Evolutionary conservation across 805 yeast species (phyloP), one percentile per base, ranked within the genome.

Genomic region (Candida succiphila): DNA sequence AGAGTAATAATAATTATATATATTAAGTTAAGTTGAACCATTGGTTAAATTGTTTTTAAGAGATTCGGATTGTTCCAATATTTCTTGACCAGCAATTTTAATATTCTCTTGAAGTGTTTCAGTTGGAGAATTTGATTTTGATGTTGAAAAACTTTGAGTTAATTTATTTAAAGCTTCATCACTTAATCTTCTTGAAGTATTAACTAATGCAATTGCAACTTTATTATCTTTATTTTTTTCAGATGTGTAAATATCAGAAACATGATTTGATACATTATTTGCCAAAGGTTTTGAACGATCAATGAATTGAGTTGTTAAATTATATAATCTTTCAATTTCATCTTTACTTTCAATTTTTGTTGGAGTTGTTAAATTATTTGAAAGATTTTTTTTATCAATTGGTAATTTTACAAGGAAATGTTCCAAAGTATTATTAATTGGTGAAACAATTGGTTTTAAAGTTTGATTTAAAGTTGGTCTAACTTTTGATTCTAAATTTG

Each of bases 111-210:
- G 8, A 14, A 30, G 17, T 24, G 17, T 17, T 17, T 30, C 32
- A 8, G 33, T 32, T 14, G 48, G 50, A 16, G 49, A 44, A n/a
- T n/a, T n/a, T n/a, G n/a, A n/a, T n/a, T n/a, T n/a, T 19, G 47
- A 31, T 14, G 14, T 35, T 7, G 36, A 21, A 10, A 41, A 29
- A 10, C 27, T 17, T 9, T 30, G 26, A 17, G 32, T 38, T 2
- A 34, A 13, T n/a, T 41, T 42, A 21, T 52, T 52, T 31, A 45
- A 47, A 4, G 62, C 64, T 40, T 60, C 64, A 27, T 42, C 47
- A 2, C 65, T 57, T 26, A 61, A 49, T 33, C 54, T 51, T 38
- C 56, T 49, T 17, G 65, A 54, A 14, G 66, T 54, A 30, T 57
- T 54, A 2, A 57, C 54, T n/a, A 61, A 42, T 2, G 63, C 64